Conservation (phyloP, 202 grass and related monocot species). For the Eragrostis tef region DNA sequence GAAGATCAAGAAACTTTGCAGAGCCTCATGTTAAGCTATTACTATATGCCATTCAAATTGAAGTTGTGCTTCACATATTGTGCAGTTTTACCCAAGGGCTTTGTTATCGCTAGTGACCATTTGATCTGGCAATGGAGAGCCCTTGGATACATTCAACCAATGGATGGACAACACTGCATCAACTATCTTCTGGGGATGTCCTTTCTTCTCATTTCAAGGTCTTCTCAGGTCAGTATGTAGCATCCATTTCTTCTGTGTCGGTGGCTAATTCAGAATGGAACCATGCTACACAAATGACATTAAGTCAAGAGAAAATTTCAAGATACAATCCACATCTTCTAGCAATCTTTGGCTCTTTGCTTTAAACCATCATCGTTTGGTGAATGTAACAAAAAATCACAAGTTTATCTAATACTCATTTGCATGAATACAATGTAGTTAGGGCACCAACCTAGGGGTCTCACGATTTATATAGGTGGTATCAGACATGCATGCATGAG, state of each 20-base stretch:
- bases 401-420: no score
- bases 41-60: conserved; percentile 1
- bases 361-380: no score
- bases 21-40: conserved; percentile 38
- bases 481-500: no score
- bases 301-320: no score
- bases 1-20: conserved; percentile 22
- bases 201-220: conserved; percentile 1
- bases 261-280: background rate
- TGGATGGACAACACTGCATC: background rate
- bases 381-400: no score
- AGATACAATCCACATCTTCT: no score
- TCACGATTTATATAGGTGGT: no score
- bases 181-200: conserved; percentile 30
- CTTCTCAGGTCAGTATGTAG: background rate
- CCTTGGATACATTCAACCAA: conserved; percentile 39
- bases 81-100: conserved; percentile 43
- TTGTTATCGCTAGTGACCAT: background rate
- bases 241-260: background rate
- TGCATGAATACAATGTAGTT: no score
- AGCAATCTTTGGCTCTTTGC: no score
- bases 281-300: no score
- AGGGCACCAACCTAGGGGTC: no score
- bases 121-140: conserved; percentile 48
- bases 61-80: conserved; percentile 54